These are phyloP conservation scores for Ogataea ganodermae DNA, from an alignment of 805 yeast genomes.

Conservation along the genomic window DNA sequence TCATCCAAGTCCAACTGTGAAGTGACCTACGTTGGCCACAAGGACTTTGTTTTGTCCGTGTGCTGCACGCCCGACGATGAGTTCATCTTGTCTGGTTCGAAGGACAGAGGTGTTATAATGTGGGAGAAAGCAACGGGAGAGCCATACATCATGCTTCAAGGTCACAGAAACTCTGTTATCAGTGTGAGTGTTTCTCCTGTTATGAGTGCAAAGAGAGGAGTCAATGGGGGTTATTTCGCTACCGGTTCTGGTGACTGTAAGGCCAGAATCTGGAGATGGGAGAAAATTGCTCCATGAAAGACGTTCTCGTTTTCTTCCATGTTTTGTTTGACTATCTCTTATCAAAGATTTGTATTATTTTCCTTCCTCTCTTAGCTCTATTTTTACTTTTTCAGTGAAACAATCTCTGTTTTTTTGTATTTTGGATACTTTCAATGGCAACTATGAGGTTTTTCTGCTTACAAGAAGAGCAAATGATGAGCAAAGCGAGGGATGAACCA, in stretches of 20 bases:
- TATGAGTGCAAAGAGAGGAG: constrained; percentile 50
- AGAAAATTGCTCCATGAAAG: constrained; percentile 34
- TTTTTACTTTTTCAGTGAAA: constrained; percentile 5
- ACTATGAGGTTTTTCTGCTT: constrained; percentile 1
- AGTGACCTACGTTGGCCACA: constrained; percentile 93
- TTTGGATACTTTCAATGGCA: neutral
- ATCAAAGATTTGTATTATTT: constrained; percentile 20
- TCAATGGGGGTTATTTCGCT: constrained; percentile 83
- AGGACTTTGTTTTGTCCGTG: constrained; percentile 91
- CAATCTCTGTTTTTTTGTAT: neutral
- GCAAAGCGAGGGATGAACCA: neutral
- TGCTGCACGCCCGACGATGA: constrained; percentile 92
- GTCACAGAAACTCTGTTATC: constrained; percentile 94
- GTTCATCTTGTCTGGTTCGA: constrained; percentile 90
- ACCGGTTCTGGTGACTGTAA: constrained; percentile 98
- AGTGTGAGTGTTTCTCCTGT: constrained; percentile 89
- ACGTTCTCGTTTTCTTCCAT: neutral
- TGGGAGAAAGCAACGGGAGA: constrained; percentile 95
- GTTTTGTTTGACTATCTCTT: constrained; percentile 9
- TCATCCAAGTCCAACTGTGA: constrained; percentile 65
- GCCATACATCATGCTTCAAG: constrained; percentile 93
- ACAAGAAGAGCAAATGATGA: neutral
- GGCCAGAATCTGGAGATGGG: constrained; percentile 95
- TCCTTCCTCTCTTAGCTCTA: constrained; percentile 10
- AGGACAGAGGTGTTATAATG: constrained; percentile 94